These are phyloP conservation scores for Phytophthora ohioensis DNA, from an alignment of 352 stramenopile genomes.

Conservation along the genomic window DNA sequence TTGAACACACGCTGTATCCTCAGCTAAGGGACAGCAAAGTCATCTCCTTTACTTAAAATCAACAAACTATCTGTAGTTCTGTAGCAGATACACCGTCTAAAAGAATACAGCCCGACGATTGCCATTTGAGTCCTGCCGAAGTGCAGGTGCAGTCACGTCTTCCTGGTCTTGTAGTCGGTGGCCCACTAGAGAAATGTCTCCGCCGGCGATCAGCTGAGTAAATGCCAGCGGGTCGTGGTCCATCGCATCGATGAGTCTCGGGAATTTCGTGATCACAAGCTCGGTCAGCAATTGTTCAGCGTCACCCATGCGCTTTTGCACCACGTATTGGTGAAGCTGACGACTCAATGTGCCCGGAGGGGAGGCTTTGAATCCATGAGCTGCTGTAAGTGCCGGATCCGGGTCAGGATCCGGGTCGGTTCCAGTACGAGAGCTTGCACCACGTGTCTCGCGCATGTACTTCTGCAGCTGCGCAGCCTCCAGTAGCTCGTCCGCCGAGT, in stretches of 20 bases:
- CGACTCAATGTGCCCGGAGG: slow-evolving; percentile 38
- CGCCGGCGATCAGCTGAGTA: slow-evolving; percentile 68
- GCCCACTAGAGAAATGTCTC: slow-evolving; percentile 42
- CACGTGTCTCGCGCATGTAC: slow-evolving; percentile 50
- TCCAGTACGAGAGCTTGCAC: slow-evolving; percentile 17
- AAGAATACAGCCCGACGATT: slow-evolving; percentile 39
- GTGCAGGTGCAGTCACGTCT: slow-evolving; percentile 7
- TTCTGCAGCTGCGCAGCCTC: slow-evolving; percentile 65
- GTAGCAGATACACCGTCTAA: slow-evolving; percentile 19
- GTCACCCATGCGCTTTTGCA: slow-evolving; percentile 44
- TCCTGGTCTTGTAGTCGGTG: slow-evolving; percentile 40
- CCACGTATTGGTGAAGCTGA: slow-evolving; percentile 51
- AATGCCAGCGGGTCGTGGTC: slow-evolving; percentile 82
- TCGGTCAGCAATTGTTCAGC: slow-evolving; percentile 73
- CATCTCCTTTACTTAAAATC: slow-evolving; percentile 24
- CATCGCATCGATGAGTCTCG: slow-evolving; percentile 78
- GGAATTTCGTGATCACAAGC: slow-evolving; percentile 72
- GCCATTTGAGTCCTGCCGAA: slow-evolving; percentile 34
- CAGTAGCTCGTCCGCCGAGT: slow-evolving; percentile 78
- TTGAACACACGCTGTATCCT: background rate
- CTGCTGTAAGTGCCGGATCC: slow-evolving; percentile 21
- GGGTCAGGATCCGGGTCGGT: slow-evolving; percentile 22
- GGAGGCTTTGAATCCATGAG: slow-evolving; percentile 21
- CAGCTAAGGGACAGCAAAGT: background rate
- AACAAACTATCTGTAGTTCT: slow-evolving; percentile 23